A percentile compares a stretch with the other conserved stretches of the same genome.
These are phyloP conservation scores for Silene vulgaris DNA, from an alignment of 179 eudicot species.

Conservation along the genomic window DNA sequence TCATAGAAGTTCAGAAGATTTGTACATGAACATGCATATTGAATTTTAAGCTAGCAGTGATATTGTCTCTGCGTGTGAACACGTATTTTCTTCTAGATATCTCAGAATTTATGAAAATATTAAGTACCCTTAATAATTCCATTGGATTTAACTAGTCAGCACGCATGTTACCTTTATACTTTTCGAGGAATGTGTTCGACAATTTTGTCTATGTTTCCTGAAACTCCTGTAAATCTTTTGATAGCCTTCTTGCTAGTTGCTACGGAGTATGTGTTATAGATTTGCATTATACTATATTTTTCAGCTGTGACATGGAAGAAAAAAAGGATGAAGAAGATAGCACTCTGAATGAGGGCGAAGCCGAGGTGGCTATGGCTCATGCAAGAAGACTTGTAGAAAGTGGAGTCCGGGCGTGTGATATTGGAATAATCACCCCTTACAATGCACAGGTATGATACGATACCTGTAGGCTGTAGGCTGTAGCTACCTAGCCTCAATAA, in stretches of 20 bases:
- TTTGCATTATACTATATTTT: constrained; percentile 14
- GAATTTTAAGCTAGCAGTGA: background rate
- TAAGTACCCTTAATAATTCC: background rate
- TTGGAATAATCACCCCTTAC: constrained; percentile 95
- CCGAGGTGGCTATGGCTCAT: constrained; percentile 86
- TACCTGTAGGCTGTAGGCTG: constrained; percentile 1
- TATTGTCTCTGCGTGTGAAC: background rate
- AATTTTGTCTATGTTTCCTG: background rate
- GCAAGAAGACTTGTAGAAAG: constrained; percentile 76
- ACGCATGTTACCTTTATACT: background rate
- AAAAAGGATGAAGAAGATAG: constrained; percentile 99
- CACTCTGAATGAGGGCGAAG: constrained; percentile 95
- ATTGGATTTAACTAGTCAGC: background rate
- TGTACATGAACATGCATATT: background rate
- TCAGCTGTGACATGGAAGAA: constrained; percentile 97
- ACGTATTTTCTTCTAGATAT: background rate
- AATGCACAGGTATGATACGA: constrained; percentile 65
- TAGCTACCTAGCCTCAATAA: background rate
- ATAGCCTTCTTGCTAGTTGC: background rate
- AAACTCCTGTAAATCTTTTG: background rate
- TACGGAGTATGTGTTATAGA: background rate
- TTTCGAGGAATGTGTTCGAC: constrained; percentile 2
- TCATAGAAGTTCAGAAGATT: background rate
- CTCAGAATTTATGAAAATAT: background rate
- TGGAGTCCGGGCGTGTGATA: constrained; percentile 79